Percentiles rank a stretch among this genome's conserved stretches.
Evolutionary conservation across 2,329 filamentous ascomycete genomes (phyloP).

Genomic region (Alternaria infectoria): DNA sequence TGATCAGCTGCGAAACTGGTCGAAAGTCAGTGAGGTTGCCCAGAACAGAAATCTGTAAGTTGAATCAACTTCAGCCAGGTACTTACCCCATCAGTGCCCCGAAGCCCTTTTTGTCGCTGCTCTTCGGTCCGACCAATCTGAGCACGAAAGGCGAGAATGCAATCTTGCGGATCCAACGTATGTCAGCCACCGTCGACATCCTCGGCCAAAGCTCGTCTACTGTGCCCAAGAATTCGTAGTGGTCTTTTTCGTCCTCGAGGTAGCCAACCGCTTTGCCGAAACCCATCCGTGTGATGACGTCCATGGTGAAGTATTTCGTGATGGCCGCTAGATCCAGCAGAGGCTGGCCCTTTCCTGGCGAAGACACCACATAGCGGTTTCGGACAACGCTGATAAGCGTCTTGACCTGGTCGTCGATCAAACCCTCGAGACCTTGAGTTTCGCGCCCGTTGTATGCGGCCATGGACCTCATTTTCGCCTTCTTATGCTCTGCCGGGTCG

Average conservation of each 20-base stretch:
- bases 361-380: not conserved
- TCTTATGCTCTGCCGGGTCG: not conserved
- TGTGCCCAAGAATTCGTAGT: conserved; percentile 5
- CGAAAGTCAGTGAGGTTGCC: not conserved
- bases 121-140: not conserved
- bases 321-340: not conserved
- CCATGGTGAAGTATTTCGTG: conserved; percentile 11
- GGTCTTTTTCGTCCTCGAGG: conserved; percentile 7
- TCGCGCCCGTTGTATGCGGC: conserved; percentile 5
- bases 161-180: conserved; percentile 10
- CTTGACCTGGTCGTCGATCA: conserved; percentile 2
- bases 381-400: not conserved
- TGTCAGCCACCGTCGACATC: conserved; percentile 5
- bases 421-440: not conserved
- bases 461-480: not conserved
- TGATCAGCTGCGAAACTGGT: not conserved
- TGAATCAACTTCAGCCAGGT: not conserved
- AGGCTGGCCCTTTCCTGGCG: not conserved
- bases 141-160: conserved; percentile 5
- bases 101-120: conserved; percentile 2
- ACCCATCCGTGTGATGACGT: conserved; percentile 13
- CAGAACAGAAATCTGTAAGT: not conserved
- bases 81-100: conserved; percentile 5
- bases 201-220: not conserved
- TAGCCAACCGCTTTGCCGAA: conserved; percentile 17